phyloP scores from a whole-genome alignment of 495 filamentous ascomycete genomes.

The Chlorociboria aeruginascens region DNA sequence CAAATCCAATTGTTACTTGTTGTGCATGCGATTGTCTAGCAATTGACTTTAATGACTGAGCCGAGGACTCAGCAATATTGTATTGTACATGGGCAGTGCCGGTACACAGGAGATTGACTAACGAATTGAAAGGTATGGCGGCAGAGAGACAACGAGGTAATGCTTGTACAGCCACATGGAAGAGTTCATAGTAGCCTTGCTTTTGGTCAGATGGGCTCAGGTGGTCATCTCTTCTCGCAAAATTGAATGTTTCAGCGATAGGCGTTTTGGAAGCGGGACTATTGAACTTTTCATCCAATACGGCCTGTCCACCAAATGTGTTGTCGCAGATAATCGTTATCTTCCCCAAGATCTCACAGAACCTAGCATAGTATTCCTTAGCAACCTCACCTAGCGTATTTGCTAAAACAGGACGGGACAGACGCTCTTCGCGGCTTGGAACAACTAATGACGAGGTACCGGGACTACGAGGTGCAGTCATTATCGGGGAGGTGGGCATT shows the following conservation, averaged over 20 bases:
- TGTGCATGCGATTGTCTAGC: conserved; percentile 88
- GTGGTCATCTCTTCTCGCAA: conserved; percentile 70
- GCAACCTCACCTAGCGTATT: conserved; percentile 61
- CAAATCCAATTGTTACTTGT: conserved; percentile 92
- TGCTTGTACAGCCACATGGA: conserved; percentile 92
- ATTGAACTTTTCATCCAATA: conserved; percentile 87
- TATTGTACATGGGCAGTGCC: conserved; percentile 91
- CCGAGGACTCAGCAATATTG: conserved; percentile 85
- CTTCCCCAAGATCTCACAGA: conserved; percentile 90
- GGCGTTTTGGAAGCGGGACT: conserved; percentile 82
- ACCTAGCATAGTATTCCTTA: conserved; percentile 72
- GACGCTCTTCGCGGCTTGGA: conserved; percentile 39
- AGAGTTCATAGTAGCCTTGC: conserved; percentile 88
- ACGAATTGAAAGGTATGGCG: conserved; percentile 82
- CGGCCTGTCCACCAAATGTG: conserved; percentile 90
- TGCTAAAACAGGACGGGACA: conserved; percentile 65
- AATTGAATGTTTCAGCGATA: conserved; percentile 87
- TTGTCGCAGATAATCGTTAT: conserved; percentile 94
- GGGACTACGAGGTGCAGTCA: conserved; percentile 29
- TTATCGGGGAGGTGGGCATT: conserved; percentile 38
- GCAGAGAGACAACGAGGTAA: conserved; percentile 83
- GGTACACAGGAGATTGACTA: conserved; percentile 92
- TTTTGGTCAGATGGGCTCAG: conserved; percentile 64
- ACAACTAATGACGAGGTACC: conserved; percentile 2
- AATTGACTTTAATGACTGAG: conserved; percentile 88